A percentile compares a stretch with the other conserved stretches of the same genome.
phyloP scores from a whole-genome alignment of 352 stramenopile genomes.

The Globisporangium carolinianum region DNA sequence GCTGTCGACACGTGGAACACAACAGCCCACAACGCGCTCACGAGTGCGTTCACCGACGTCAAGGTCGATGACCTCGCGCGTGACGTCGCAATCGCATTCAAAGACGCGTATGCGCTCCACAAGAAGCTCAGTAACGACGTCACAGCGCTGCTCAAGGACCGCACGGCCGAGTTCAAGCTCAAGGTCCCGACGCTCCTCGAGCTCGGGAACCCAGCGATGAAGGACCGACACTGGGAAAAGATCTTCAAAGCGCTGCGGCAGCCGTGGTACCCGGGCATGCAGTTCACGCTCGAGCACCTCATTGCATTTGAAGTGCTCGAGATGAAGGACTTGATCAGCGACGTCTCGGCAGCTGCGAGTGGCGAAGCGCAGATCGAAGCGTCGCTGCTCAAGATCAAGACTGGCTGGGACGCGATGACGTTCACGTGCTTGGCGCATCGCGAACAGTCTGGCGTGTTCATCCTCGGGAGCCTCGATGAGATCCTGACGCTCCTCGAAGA shows the following conservation, averaged over 20 bases:
- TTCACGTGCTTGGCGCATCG: slow-evolving; percentile 83
- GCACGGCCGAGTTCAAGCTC: slow-evolving; percentile 85
- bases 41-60: slow-evolving; percentile 79
- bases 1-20: slow-evolving; percentile 86
- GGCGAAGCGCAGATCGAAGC: slow-evolving; percentile 89
- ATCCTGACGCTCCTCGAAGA: slow-evolving; percentile 88
- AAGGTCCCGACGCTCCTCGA: slow-evolving; percentile 90
- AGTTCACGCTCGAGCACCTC: slow-evolving; percentile 87
- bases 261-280: slow-evolving; percentile 84
- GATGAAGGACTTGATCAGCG: slow-evolving; percentile 82
- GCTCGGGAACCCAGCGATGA: slow-evolving; percentile 88
- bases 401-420: slow-evolving; percentile 83
- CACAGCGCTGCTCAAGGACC: slow-evolving; percentile 81
- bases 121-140: slow-evolving; percentile 91
- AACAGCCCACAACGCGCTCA: slow-evolving; percentile 70
- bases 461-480: slow-evolving; percentile 87
- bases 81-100: slow-evolving; percentile 82
- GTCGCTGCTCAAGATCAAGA: slow-evolving; percentile 84
- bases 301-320: slow-evolving; percentile 84
- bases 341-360: slow-evolving; percentile 81
- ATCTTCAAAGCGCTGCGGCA: slow-evolving; percentile 89
- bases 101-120: slow-evolving; percentile 85
- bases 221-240: slow-evolving; percentile 93
- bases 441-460: slow-evolving; percentile 84
- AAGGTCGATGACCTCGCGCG: slow-evolving; percentile 87